These are phyloP conservation scores for Reutealis trisperma DNA, from an alignment of 345 rosid species.

Conservation along the genomic window DNA sequence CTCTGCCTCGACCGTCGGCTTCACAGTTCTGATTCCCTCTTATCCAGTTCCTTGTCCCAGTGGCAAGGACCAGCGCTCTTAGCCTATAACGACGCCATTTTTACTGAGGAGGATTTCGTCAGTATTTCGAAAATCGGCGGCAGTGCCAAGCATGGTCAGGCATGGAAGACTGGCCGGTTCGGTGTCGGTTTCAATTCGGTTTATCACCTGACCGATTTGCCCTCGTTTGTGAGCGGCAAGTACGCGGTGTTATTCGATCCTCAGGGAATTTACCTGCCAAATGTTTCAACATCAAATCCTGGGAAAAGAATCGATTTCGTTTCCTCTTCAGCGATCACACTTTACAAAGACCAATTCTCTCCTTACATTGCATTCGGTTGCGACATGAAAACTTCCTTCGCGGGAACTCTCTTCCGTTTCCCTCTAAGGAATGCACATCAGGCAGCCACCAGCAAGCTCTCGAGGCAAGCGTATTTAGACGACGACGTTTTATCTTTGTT, in stretches of 20 bases:
- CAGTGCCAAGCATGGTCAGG: conserved; percentile 73
- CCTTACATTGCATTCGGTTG: conserved; percentile 93
- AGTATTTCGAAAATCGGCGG: conserved; percentile 92
- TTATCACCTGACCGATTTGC: conserved; percentile 92
- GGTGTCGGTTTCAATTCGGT: conserved; percentile 98
- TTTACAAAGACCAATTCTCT: conserved; percentile 73
- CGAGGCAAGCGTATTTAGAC: conserved; percentile 77
- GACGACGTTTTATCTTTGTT: conserved; percentile 68
- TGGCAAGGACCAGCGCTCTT: conserved; percentile 90
- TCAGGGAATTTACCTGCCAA: conserved; percentile 80
- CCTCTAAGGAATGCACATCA: conserved; percentile 81
- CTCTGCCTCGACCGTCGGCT: conserved; percentile 85
- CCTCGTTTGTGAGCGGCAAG: conserved; percentile 90
- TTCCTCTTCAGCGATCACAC: conserved; percentile 62
- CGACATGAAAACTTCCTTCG: conserved; percentile 71
- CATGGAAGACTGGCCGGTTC: conserved; percentile 91
- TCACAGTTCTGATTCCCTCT: conserved; percentile 54
- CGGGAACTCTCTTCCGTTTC: conserved; percentile 85
- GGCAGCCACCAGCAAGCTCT: conserved; percentile 76
- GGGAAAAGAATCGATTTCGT: conserved; percentile 91
- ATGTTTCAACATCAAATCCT: conserved; percentile 83
- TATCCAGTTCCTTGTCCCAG: conserved; percentile 63
- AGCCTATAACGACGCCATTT: conserved; percentile 82
- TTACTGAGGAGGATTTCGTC: conserved; percentile 87
- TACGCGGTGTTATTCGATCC: conserved; percentile 90